phyloP scores from a whole-genome alignment of 2,329 filamentous ascomycete genomes.

The Emmonsia crescens region DNA sequence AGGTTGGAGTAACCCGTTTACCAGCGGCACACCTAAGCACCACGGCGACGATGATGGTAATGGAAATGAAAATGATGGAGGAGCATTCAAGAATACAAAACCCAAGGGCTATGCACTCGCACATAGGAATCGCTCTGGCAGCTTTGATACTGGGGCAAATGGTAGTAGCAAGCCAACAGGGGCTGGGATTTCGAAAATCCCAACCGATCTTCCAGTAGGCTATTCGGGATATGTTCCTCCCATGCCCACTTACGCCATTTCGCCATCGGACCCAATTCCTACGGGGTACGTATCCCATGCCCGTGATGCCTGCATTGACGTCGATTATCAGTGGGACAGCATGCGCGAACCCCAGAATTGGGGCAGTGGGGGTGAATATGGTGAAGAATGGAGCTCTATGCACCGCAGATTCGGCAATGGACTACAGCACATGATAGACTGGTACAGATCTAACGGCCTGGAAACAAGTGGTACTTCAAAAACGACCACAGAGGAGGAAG shows the following conservation, averaged over 20 bases:
- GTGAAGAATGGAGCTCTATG: slow-evolving; percentile 95
- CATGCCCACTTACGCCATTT: slow-evolving; percentile 71
- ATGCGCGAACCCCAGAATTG: slow-evolving; percentile 67
- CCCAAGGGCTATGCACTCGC: slow-evolving; percentile 30
- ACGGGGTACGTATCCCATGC: slow-evolving; percentile 83
- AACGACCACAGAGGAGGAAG: slow-evolving; percentile 34
- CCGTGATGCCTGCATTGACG: slow-evolving; percentile 67
- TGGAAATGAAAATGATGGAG: slow-evolving; percentile 16
- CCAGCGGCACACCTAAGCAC: slow-evolving; percentile 12
- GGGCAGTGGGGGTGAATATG: slow-evolving; percentile 77
- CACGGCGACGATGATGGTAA: slow-evolving; percentile 16
- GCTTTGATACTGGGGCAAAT: slow-evolving; percentile 28
- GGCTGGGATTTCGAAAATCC: slow-evolving; percentile 21
- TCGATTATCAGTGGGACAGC: slow-evolving; percentile 97
- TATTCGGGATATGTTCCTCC: slow-evolving; percentile 58
- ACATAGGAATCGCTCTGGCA: slow-evolving; percentile 40
- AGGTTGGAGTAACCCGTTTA: slow-evolving; percentile 41
- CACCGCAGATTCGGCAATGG: slow-evolving; percentile 79
- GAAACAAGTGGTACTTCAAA: slow-evolving; percentile 3
- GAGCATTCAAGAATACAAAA: slow-evolving; percentile 20
- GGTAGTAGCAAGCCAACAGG: slow-evolving; percentile 13
- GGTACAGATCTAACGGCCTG: slow-evolving; percentile 54
- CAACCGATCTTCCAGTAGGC: slow-evolving; percentile 22
- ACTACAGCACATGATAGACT: slow-evolving; percentile 65
- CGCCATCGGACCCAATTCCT: slow-evolving; percentile 69